Conservation (phyloP, 2,329 filamentous ascomycete genomes). For the Myriangium duriaei region DNA sequence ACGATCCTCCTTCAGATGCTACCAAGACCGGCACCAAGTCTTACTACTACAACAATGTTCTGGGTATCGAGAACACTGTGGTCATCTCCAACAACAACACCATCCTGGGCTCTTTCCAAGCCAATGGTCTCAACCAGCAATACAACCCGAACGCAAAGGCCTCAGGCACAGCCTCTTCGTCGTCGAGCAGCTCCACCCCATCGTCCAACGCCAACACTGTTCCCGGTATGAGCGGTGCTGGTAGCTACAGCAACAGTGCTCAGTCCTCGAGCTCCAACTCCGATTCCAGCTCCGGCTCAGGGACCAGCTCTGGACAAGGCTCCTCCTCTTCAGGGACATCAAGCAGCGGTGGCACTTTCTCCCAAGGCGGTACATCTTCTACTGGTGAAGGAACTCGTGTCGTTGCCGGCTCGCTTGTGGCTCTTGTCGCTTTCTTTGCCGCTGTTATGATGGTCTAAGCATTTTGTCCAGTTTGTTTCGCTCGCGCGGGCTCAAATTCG, state of each 20-base stretch:
- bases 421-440: constrained; percentile 25
- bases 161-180: constrained; percentile 16
- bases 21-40: constrained; percentile 43
- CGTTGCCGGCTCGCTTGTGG: constrained; percentile 25
- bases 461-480: no score
- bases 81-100: constrained; percentile 62
- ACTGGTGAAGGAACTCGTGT: constrained; percentile 19
- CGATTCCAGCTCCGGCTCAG: constrained; percentile 12
- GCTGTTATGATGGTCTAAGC: constrained; percentile 24
- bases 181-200: constrained; percentile 18
- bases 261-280: constrained; percentile 14
- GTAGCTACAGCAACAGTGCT: constrained; percentile 20
- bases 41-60: constrained; percentile 59
- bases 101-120: constrained; percentile 64
- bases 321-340: constrained; percentile 6
- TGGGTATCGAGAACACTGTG: constrained; percentile 64
- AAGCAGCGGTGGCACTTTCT: constrained; percentile 16
- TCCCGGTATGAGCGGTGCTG: constrained; percentile 42
- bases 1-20: constrained; percentile 61
- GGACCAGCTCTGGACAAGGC: constrained; percentile 14
- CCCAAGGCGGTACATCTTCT: constrained; percentile 19
- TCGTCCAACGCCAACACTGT: constrained; percentile 33
- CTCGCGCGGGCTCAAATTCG: not conserved
- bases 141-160: constrained; percentile 29
- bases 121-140: constrained; percentile 62